Evolutionary conservation across 2,329 filamentous ascomycete genomes (phyloP).

Genomic region (Colletotrichum aenigma): DNA sequence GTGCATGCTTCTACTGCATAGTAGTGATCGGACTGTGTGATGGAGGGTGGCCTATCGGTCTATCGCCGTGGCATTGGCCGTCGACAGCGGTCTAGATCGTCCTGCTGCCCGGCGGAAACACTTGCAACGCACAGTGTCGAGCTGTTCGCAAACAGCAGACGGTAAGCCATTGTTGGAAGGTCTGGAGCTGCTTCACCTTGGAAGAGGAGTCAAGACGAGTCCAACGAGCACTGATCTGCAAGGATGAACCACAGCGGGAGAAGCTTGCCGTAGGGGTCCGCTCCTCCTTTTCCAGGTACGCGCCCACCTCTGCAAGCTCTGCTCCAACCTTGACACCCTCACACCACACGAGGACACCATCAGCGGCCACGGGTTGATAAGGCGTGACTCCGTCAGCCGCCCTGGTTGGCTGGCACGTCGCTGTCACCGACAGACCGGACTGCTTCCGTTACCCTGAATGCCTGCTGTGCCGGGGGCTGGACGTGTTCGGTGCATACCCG

Average conservation of each 20-base stretch:
- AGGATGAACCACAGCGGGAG: neutral
- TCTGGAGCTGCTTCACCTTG: neutral
- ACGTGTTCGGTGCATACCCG: constrained; percentile 1
- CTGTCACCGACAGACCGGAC: constrained; percentile 11
- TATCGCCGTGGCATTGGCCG: constrained; percentile 3
- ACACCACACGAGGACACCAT: constrained; percentile 12
- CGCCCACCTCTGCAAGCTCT: neutral
- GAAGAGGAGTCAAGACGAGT: neutral
- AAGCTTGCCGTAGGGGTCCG: constrained; percentile 1
- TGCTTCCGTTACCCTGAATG: neutral
- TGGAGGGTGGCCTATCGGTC: constrained; percentile 18
- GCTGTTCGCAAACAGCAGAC: neutral
- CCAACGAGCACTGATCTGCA: constrained; percentile 1
- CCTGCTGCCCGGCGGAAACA: neutral
- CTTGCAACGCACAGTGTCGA: neutral
- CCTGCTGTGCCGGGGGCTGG: neutral
- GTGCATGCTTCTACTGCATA: neutral
- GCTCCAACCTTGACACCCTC: neutral
- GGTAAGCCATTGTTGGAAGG: neutral
- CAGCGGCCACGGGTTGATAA: neutral
- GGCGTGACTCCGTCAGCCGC: neutral
- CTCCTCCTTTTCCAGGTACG: constrained; percentile 15
- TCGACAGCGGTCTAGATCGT: neutral
- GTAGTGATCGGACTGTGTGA: neutral
- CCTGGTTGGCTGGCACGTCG: constrained; percentile 14